Base-by-base conservation (phyloP, 78 protist species). In the Chrysochromulina parva region DNA sequence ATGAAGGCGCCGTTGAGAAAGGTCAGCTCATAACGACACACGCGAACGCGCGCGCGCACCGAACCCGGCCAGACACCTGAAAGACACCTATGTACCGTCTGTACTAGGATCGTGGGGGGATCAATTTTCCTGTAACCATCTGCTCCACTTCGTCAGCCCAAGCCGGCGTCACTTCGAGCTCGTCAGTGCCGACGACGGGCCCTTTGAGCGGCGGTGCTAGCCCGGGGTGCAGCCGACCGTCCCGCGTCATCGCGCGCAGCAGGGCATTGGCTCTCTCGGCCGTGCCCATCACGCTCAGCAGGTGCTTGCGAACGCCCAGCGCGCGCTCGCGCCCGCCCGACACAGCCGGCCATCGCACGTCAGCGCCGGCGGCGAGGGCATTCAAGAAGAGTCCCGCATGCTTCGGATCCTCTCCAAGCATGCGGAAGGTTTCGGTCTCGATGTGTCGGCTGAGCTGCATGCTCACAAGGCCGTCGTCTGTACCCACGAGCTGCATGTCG, bases 171-270 rank as follows among this genome's bases (percentile, higher is more conserved):
- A 13, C 22, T 11, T 58, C 22, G 22, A 58, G 62, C 11, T 11
- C 62, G 22, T 58, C 62, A 11, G 62, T 58, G 62, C 62, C 62
- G 26, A 74, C 53, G 26, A 74, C 82, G 22, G 17, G 26, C 11
- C 82, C 82, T n/a, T 0, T 3, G 2, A 74, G 38, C 28, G 54
- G 28, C 3, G 82, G 55, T 11, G 55, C 82, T 3, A 74, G 54
- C 55, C 82, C 82, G 9, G 78, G 78, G 47, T 5, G 11, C 28
- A 74, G 82, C 82, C 82, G 54, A 13, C 82, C 82, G 55, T 48
- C 82, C 13, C 1, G 52, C 52, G 82, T 48, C 82, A 74, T 28
- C 82, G n/a, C 52, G n/a, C 82, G 82, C 58, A 74, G 82, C 82
- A 74, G 55, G 26, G 57, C 2, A 26, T 3, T 1, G 24, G 26